Evolutionary conservation across 2,329 filamentous ascomycete species (phyloP).

Genomic region (Thermomyces lanuginosus): DNA sequence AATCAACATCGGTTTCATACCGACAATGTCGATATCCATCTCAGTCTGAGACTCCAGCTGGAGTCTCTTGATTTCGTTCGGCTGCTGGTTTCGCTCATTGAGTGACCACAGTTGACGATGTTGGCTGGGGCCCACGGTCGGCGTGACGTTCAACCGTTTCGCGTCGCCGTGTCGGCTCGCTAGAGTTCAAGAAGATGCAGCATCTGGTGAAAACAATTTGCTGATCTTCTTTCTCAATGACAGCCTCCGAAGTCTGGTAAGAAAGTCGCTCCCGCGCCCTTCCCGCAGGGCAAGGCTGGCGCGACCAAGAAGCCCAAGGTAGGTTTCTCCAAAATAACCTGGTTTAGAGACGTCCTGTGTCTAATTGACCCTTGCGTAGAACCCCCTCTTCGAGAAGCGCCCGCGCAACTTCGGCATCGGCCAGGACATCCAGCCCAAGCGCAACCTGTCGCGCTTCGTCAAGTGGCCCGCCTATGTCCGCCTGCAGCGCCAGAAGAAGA

Average conservation of each 20-base stretch:
- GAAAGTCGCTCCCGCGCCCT: conserved; percentile 94
- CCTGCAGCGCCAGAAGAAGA: conserved; percentile 88
- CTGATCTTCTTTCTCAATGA: conserved; percentile 99
- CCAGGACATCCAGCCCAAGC: conserved; percentile 92
- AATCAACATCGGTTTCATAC: too few species aligned
- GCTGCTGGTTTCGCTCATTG: too few species aligned
- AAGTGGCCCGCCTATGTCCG: conserved; percentile 99
- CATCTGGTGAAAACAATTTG: conserved; percentile 56
- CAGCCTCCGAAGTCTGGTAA: conserved; percentile 96
- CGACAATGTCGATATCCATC: conserved; percentile 1
- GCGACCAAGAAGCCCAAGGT: conserved; percentile 94
- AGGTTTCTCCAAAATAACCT: too few species aligned
- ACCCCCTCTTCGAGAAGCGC: conserved; percentile 98
- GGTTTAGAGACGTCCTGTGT: too few species aligned
- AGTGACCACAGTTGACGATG: too few species aligned
- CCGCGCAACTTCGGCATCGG: conserved; percentile 96
- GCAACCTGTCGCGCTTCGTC: conserved; percentile 95
- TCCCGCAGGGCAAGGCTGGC: conserved; percentile 83
- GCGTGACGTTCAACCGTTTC: neutral
- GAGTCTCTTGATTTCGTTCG: too few species aligned
- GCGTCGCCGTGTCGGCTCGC: conserved; percentile 41
- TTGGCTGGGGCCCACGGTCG: too few species aligned
- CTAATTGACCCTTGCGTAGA: conserved; percentile 38
- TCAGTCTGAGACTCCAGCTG: too few species aligned
- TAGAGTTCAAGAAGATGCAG: conserved; percentile 83